phyloP scores from a whole-genome alignment of 2,329 filamentous ascomycete genomes.

The Aspergillus brunneoviolaceus region DNA sequence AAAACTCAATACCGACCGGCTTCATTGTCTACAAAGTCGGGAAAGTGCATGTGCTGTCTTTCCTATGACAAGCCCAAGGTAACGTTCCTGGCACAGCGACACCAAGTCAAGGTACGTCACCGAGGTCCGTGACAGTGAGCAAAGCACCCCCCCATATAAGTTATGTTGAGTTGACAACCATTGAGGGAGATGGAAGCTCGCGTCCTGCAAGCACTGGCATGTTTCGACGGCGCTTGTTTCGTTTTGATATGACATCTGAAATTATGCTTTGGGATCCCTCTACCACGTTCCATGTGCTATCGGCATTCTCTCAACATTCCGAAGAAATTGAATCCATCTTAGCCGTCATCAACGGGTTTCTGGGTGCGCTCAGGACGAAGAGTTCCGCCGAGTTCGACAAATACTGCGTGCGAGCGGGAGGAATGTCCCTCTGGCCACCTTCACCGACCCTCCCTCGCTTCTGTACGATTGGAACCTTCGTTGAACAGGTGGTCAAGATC shows the following conservation, averaged over 20 bases:
- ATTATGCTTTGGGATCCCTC: neutral
- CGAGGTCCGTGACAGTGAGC: neutral
- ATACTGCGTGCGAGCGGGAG: conserved; percentile 34
- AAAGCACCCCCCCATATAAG: neutral
- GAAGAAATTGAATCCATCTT: conserved; percentile 22
- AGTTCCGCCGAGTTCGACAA: conserved; percentile 34
- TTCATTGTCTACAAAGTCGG: neutral
- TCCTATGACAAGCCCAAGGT: neutral
- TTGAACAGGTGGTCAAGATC: conserved; percentile 31
- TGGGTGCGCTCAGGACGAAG: conserved; percentile 32
- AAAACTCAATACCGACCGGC: neutral
- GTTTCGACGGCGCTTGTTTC: neutral
- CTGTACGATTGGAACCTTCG: conserved; percentile 37
- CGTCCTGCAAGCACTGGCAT: neutral
- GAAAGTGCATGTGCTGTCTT: neutral
- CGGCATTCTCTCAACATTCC: neutral
- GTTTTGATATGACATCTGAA: too few relatives aligned
- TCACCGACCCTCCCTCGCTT: conserved; percentile 31
- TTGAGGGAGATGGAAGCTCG: neutral
- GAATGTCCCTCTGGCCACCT: conserved; percentile 37
- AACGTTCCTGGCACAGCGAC: neutral
- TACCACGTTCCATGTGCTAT: neutral
- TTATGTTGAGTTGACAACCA: neutral
- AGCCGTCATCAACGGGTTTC: conserved; percentile 29
- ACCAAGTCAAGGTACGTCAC: neutral